Conservation (phyloP, 1,284 basidiomycete species). For the Ustilago curta region DNA sequence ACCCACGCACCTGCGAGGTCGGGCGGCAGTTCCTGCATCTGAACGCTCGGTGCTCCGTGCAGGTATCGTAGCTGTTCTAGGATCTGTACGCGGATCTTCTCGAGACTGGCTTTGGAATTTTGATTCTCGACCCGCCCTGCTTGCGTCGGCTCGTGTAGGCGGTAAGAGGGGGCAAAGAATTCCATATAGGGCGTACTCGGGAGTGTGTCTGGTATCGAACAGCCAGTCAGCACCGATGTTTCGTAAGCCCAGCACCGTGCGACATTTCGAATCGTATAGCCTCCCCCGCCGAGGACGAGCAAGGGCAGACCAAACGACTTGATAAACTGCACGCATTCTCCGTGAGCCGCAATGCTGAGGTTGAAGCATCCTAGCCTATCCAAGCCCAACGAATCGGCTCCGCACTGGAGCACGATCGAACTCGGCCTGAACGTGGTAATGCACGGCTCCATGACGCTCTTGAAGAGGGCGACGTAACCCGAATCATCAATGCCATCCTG, state of each 20-base stretch:
- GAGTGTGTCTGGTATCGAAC: slow-evolving; percentile 84
- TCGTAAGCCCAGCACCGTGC: slow-evolving; percentile 99
- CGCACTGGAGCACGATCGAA: slow-evolving; percentile 95
- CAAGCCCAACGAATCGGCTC: slow-evolving; percentile 93
- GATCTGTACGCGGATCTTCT: slow-evolving; percentile 85
- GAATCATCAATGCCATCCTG: slow-evolving; percentile 98
- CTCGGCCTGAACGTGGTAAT: slow-evolving; percentile 89
- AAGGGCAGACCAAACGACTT: slow-evolving; percentile 90
- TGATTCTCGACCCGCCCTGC: slow-evolving; percentile 88
- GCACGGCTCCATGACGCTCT: slow-evolving; percentile 93
- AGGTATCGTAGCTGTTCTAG: slow-evolving; percentile 92
- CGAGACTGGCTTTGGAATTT: slow-evolving; percentile 79
- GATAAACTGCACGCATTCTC: slow-evolving; percentile 96
- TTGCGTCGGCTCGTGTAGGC: slow-evolving; percentile 90
- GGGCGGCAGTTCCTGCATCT: slow-evolving; percentile 95
- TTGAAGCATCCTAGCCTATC: slow-evolving; percentile 98
- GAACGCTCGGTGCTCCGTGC: slow-evolving; percentile 93
- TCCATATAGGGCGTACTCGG: slow-evolving; percentile 90
- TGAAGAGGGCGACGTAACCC: slow-evolving; percentile 94
- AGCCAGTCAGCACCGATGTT: slow-evolving; percentile 82
- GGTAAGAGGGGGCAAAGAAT: slow-evolving; percentile 92
- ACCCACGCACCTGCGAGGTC: slow-evolving; percentile 83
- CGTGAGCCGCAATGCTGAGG: slow-evolving; percentile 97
- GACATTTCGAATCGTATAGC: slow-evolving; percentile 91
- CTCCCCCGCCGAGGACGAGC: slow-evolving; percentile 91